Conservation (phyloP, 2,329 filamentous ascomycete genomes). For the Metarhizium robertsii region DNA sequence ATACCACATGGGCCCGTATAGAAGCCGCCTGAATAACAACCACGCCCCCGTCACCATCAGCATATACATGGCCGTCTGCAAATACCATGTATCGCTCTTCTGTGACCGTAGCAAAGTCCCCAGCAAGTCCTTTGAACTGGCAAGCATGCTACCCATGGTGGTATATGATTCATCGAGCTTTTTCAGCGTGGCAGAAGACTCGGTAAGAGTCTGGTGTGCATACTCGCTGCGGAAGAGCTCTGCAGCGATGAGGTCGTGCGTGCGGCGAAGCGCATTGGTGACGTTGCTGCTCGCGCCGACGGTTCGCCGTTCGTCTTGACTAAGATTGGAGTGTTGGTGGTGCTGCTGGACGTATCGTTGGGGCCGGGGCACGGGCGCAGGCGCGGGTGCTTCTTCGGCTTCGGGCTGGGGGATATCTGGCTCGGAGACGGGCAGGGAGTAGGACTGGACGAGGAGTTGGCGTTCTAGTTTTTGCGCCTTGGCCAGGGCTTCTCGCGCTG, state of each 20-base stretch:
- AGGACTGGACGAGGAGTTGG: slow-evolving; percentile 61
- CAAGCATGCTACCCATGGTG: slow-evolving; percentile 67
- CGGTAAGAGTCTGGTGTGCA: slow-evolving; percentile 77
- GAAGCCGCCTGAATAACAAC: slow-evolving; percentile 73
- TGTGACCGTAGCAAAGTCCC: slow-evolving; percentile 73
- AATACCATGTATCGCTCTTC: slow-evolving; percentile 97
- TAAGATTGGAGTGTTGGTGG: slow-evolving; percentile 25
- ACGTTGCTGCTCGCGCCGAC: slow-evolving; percentile 73
- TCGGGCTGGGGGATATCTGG: slow-evolving; percentile 20
- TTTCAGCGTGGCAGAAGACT: slow-evolving; percentile 74
- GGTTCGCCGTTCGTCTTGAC: slow-evolving; percentile 63
- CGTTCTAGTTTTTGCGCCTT: slow-evolving; percentile 67
- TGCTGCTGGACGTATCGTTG: slow-evolving; percentile 20
- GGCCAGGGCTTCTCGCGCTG: slow-evolving; percentile 66
- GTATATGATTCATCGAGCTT: slow-evolving; percentile 75
- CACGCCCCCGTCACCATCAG: slow-evolving; percentile 69
- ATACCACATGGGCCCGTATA: slow-evolving; percentile 91
- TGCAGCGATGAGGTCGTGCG: slow-evolving; percentile 75
- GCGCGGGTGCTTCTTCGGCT: slow-evolving; percentile 3
- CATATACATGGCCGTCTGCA: slow-evolving; percentile 82
- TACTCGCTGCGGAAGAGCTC: slow-evolving; percentile 84
- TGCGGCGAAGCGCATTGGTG: slow-evolving; percentile 72
- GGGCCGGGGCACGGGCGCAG: slow-evolving; percentile 12
- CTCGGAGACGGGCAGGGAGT: slow-evolving; percentile 35
- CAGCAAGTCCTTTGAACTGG: slow-evolving; percentile 65